phyloP scores from a whole-genome alignment of 306 rosid species.

The Acmispon strigosus region DNA sequence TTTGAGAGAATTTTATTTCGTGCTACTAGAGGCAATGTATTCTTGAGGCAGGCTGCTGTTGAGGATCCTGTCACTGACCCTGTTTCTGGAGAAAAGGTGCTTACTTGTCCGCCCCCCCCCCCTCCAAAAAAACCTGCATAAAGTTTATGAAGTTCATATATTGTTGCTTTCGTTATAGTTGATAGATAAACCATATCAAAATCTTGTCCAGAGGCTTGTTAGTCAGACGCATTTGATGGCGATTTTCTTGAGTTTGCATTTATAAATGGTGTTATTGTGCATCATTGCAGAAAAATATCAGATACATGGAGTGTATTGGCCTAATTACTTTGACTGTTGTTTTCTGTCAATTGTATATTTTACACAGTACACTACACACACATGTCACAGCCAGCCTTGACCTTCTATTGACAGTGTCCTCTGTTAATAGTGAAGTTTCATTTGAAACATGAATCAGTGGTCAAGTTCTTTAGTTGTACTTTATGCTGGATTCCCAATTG shows the following conservation, averaged over 20 bases:
- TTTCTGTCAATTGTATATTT: neutral
- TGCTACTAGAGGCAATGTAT: conserved; percentile 91
- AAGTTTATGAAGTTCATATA: neutral
- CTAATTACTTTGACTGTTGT: neutral
- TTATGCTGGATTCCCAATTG: neutral
- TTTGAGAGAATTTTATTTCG: conserved; percentile 86
- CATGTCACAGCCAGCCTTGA: conserved; percentile 1
- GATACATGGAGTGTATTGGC: neutral
- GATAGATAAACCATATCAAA: neutral
- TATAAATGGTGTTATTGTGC: neutral
- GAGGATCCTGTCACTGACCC: conserved; percentile 72
- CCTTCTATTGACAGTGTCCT: neutral
- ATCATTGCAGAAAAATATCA: neutral
- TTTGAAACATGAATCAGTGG: neutral
- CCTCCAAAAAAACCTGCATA: neutral
- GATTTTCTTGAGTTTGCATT: neutral
- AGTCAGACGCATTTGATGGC: conserved; percentile 8
- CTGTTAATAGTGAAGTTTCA: neutral
- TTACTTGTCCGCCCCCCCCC: neutral
- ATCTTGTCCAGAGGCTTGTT: conserved; percentile 1
- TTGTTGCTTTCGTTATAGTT: neutral
- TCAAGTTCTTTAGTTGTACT: conserved; percentile 3
- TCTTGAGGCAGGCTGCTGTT: conserved; percentile 62
- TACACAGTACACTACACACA: neutral
- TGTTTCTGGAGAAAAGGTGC: conserved; percentile 85